phyloP scores from a whole-genome alignment of 225 moss, liverwort and hornwort genomes.

The Lunularia cruciata region DNA sequence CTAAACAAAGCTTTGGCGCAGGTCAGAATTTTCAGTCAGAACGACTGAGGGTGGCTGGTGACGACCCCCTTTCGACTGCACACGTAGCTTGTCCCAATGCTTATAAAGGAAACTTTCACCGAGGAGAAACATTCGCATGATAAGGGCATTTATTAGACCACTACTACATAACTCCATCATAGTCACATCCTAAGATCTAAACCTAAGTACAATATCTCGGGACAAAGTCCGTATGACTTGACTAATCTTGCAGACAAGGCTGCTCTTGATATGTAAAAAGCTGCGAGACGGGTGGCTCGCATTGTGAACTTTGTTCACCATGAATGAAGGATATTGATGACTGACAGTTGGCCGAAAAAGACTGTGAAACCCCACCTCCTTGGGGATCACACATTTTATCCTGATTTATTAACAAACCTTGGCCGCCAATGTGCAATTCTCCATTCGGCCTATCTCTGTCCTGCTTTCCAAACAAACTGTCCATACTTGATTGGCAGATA shows the following conservation, averaged over 20 bases:
- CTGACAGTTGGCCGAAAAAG: conserved; percentile 43
- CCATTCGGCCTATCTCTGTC: conserved; percentile 29
- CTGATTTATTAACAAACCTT: conserved; percentile 20
- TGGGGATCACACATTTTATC: conserved; percentile 29
- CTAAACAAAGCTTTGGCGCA: too few relatives aligned
- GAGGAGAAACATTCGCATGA: too few relatives aligned
- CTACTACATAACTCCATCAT: background rate
- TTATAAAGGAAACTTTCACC: too few relatives aligned
- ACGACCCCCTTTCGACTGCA: too few relatives aligned
- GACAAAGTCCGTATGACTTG: too few relatives aligned
- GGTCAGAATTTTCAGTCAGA: too few relatives aligned
- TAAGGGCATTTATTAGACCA: too few relatives aligned
- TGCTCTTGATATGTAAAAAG: conserved; percentile 93
- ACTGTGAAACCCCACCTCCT: conserved; percentile 35
- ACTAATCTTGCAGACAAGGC: conserved; percentile 73
- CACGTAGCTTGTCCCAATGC: too few relatives aligned
- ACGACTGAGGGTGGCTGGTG: too few relatives aligned
- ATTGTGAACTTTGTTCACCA: conserved; percentile 73
- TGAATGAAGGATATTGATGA: conserved; percentile 53
- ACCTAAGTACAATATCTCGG: too few relatives aligned
- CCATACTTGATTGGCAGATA: conserved; percentile 26
- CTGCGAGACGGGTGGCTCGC: conserved; percentile 86
- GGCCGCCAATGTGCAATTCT: conserved; percentile 15
- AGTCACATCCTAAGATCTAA: background rate
- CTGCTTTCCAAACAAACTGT: conserved; percentile 32